A percentile compares a stretch with the other conserved stretches of the same genome.
Conservation (phyloP, 805 yeast species). For the Metschnikowia hibisci region DNA sequence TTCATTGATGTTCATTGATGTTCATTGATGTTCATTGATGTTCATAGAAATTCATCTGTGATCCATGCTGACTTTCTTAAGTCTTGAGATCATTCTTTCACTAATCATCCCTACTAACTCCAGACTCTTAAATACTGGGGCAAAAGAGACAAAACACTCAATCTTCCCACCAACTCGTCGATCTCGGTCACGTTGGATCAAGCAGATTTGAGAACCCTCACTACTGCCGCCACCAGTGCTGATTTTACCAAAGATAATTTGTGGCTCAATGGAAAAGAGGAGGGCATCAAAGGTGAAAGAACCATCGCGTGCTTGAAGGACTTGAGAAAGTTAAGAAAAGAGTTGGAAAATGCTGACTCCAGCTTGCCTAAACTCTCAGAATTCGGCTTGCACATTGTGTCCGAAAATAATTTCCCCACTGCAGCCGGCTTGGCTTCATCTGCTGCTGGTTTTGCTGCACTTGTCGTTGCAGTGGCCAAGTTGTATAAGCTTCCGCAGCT, state of each 20-base stretch:
- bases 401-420: slow-evolving; percentile 97
- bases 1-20: too few species aligned
- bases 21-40: too few species aligned
- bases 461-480: slow-evolving; percentile 83
- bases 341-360: slow-evolving; percentile 54
- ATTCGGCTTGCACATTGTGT: slow-evolving; percentile 72
- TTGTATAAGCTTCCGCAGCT: slow-evolving; percentile 83
- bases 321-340: slow-evolving; percentile 61
- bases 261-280: slow-evolving; percentile 83
- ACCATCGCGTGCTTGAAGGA: slow-evolving; percentile 74
- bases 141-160: slow-evolving; percentile 82
- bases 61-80: background rate
- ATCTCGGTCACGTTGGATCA: slow-evolving; percentile 93
- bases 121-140: slow-evolving; percentile 98
- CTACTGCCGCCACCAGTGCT: slow-evolving; percentile 75
- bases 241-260: slow-evolving; percentile 59
- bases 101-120: slow-evolving; percentile 7
- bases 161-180: slow-evolving; percentile 93
- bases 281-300: slow-evolving; percentile 59
- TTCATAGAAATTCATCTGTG: too few species aligned
- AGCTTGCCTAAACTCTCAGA: slow-evolving; percentile 57
- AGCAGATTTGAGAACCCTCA: slow-evolving; percentile 83
- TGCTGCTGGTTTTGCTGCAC: slow-evolving; percentile 98
- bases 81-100: background rate
- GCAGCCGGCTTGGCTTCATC: slow-evolving; percentile 98